A percentile compares a stretch with the other conserved stretches of the same genome.
Evolutionary conservation across 2,329 filamentous ascomycete species (phyloP).

Genomic region (Pleurostoma richardsiae): DNA sequence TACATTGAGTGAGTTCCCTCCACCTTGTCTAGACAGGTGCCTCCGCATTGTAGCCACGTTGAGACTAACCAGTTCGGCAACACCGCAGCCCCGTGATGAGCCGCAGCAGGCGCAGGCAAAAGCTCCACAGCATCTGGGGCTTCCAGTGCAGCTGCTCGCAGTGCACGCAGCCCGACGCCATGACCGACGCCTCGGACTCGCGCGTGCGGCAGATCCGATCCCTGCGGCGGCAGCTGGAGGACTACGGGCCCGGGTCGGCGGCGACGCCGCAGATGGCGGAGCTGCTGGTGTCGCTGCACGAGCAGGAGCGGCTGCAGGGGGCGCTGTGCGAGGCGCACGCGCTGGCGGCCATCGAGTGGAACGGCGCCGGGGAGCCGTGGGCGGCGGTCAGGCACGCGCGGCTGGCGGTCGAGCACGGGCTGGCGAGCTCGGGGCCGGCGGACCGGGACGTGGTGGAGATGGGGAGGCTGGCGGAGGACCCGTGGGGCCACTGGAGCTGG

Average conservation of each 20-base stretch:
- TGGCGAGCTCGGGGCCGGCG: constrained; percentile 20
- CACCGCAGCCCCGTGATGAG: constrained; percentile 20
- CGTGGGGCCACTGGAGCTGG: constrained; percentile 34
- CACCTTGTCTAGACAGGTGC: neutral
- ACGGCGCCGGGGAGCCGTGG: constrained; percentile 31
- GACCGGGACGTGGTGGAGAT: constrained; percentile 27
- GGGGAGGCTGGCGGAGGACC: constrained; percentile 23
- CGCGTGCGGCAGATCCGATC: constrained; percentile 27
- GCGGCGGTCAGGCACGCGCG: constrained; percentile 29
- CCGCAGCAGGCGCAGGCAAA: constrained; percentile 20
- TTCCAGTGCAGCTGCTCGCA: constrained; percentile 33
- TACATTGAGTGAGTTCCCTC: constrained; percentile 30
- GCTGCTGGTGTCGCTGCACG: constrained; percentile 29
- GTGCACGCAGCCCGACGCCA: constrained; percentile 23
- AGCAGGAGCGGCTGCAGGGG: constrained; percentile 32
- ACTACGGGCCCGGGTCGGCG: constrained; percentile 20
- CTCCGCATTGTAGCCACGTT: neutral
- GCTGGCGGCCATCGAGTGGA: constrained; percentile 31
- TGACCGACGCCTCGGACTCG: constrained; percentile 26
- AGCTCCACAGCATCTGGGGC: constrained; percentile 28
- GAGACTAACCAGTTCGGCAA: too few relatives aligned
- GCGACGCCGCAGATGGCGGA: constrained; percentile 31
- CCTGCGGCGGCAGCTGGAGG: constrained; percentile 21
- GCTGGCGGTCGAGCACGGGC: constrained; percentile 28
- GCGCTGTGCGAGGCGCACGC: constrained; percentile 27